phyloP scores from a whole-genome alignment of 495 filamentous ascomycete genomes.

The Neurospora hispaniola region DNA sequence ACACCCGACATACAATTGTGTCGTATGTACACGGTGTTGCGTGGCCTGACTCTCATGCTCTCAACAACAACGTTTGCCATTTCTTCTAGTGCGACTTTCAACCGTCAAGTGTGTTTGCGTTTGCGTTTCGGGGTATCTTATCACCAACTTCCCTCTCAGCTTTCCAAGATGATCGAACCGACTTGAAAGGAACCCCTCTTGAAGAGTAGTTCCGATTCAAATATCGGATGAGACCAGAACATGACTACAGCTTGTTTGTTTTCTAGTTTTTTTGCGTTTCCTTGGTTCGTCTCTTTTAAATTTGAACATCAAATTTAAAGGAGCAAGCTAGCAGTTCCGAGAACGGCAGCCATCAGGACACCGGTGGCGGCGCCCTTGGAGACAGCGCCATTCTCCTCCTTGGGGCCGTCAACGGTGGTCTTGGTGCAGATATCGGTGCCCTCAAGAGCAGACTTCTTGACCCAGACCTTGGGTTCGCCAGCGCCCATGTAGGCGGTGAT shows the following conservation, averaged over 20 bases:
- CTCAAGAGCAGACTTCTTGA: constrained; percentile 3
- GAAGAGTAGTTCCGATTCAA: not conserved
- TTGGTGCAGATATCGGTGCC: constrained; percentile 15
- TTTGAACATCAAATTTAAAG: constrained; percentile 3
- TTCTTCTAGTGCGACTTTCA: not conserved
- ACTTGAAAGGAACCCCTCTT: not conserved
- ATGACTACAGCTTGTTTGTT: not conserved
- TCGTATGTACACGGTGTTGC: not conserved
- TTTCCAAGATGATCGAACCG: not conserved
- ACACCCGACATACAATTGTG: not conserved
- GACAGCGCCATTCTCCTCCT: not conserved
- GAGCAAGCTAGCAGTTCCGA: constrained; percentile 11
- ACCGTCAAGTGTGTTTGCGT: not conserved
- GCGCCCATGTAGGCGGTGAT: constrained; percentile 13
- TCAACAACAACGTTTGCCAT: not conserved
- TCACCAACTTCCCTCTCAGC: not conserved
- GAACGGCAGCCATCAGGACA: constrained; percentile 6
- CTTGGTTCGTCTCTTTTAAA: not conserved
- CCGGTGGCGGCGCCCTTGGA: constrained; percentile 7
- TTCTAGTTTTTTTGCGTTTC: not conserved
- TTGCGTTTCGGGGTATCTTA: not conserved
- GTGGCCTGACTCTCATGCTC: not conserved
- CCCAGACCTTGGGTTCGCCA: constrained; percentile 21
- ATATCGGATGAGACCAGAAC: not conserved
- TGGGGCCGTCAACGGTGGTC: constrained; percentile 9